These are phyloP conservation scores for Boletus subcaerulescens DNA, from an alignment of 768 basidiomycete genomes.

Conservation along the genomic window DNA sequence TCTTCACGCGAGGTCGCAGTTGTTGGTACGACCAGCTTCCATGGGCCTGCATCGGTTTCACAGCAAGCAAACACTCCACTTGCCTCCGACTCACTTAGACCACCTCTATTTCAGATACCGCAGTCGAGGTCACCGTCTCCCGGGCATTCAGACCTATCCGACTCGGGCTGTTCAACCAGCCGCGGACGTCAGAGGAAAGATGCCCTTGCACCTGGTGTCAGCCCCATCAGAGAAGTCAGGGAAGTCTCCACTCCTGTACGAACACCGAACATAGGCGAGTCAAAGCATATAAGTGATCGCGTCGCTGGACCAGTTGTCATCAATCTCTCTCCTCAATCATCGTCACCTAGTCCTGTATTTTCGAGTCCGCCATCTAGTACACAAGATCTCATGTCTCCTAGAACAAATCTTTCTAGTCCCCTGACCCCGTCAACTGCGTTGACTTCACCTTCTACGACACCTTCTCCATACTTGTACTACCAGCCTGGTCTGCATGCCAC, in stretches of 20 bases:
- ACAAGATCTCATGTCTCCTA: slow-evolving; percentile 30
- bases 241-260: slow-evolving; percentile 33
- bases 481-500: slow-evolving; percentile 68
- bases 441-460: slow-evolving; percentile 26
- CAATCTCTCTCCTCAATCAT: slow-evolving; percentile 39
- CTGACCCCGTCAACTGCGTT: slow-evolving; percentile 25
- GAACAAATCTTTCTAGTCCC: slow-evolving; percentile 23
- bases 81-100: slow-evolving; percentile 32
- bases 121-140: slow-evolving; percentile 34
- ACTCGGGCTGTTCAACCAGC: slow-evolving; percentile 29
- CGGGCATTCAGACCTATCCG: slow-evolving; percentile 29
- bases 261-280: slow-evolving; percentile 63
- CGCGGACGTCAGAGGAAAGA: slow-evolving; percentile 33
- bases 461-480: slow-evolving; percentile 53
- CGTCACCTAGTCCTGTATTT: slow-evolving; percentile 26
- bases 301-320: slow-evolving; percentile 64
- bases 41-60: slow-evolving; percentile 25
- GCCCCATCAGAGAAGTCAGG: slow-evolving; percentile 27
- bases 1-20: slow-evolving; percentile 51
- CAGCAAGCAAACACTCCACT: slow-evolving; percentile 30
- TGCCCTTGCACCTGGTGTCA: slow-evolving; percentile 32
- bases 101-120: slow-evolving; percentile 37
- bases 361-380: slow-evolving; percentile 27
- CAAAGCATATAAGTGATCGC: slow-evolving; percentile 55
- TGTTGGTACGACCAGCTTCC: slow-evolving; percentile 43